phyloP scores from a whole-genome alignment of 768 basidiomycete species.

The Plicaturopsis crispa region DNA sequence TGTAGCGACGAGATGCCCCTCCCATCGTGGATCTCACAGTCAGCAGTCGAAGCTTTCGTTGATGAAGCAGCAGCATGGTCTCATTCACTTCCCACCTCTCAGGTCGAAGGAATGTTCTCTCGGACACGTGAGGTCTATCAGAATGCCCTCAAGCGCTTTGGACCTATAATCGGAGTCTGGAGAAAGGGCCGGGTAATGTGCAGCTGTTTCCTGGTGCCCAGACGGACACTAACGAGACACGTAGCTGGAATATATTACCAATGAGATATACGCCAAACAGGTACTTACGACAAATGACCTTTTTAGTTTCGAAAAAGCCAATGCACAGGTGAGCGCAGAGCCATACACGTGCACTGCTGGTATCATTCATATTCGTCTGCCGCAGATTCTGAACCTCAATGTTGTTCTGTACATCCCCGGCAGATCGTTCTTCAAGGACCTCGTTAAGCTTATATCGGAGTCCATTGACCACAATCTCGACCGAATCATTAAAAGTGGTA shows the following conservation, averaged over 20 bases:
- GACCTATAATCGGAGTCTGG: constrained; percentile 22
- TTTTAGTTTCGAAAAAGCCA: constrained; percentile 25
- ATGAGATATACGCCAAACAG: constrained; percentile 16
- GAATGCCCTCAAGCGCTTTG: constrained; percentile 18
- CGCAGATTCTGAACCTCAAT: constrained; percentile 23
- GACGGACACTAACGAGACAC: background rate
- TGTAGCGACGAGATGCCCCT: too few relatives aligned
- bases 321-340: constrained; percentile 17
- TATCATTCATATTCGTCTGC: background rate
- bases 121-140: constrained; percentile 23
- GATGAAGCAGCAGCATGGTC: too few relatives aligned
- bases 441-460: constrained; percentile 20
- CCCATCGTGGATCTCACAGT: too few relatives aligned
- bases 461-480: constrained; percentile 19
- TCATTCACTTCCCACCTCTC: background rate
- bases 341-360: background rate
- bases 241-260: constrained; percentile 27
- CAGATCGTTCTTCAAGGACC: constrained; percentile 19
- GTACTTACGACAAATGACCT: constrained; percentile 20
- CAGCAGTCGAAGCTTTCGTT: too few relatives aligned
- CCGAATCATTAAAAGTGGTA: constrained; percentile 14
- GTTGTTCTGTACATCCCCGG: constrained; percentile 19
- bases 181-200: constrained; percentile 20
- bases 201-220: background rate
- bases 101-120: constrained; percentile 18